These are phyloP conservation scores for Hymenoscyphus salicellus DNA, from an alignment of 2,329 filamentous ascomycete genomes.

Conservation along the genomic window DNA sequence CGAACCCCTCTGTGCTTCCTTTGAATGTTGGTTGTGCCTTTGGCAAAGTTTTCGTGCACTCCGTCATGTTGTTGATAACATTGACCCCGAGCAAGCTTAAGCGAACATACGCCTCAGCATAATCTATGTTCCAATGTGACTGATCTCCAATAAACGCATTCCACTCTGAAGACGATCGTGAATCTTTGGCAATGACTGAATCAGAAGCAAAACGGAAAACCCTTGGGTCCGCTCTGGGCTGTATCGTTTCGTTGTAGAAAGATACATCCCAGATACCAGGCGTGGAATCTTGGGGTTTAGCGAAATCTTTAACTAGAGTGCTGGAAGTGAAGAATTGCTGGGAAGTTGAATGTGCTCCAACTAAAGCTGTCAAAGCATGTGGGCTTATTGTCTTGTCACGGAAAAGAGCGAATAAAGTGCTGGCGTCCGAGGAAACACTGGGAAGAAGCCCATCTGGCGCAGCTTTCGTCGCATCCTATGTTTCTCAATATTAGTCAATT, in stretches of 20 bases:
- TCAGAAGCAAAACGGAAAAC: slow-evolving; percentile 17
- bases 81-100: slow-evolving; percentile 54
- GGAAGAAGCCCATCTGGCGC: slow-evolving; percentile 33
- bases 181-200: slow-evolving; percentile 13
- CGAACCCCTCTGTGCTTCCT: not conserved
- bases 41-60: slow-evolving; percentile 53
- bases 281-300: slow-evolving; percentile 48
- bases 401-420: slow-evolving; percentile 37
- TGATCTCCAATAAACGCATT: slow-evolving; percentile 39
- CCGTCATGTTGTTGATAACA: slow-evolving; percentile 54
- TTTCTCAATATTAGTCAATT: not conserved
- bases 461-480: slow-evolving; percentile 40
- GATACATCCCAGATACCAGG: slow-evolving; percentile 45
- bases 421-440: slow-evolving; percentile 38
- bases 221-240: slow-evolving; percentile 34
- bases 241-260: slow-evolving; percentile 45
- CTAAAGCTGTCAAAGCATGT: slow-evolving; percentile 48
- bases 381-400: slow-evolving; percentile 50
- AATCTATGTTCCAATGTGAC: slow-evolving; percentile 46
- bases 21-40: slow-evolving; percentile 19
- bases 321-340: slow-evolving; percentile 47
- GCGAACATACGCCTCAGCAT: slow-evolving; percentile 51
- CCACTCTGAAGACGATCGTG: slow-evolving; percentile 39
- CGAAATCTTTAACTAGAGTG: slow-evolving; percentile 38
- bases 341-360: slow-evolving; percentile 53